Evolutionary conservation across 805 yeast species (phyloP).

Genomic region (Yarrowia deformans): DNA sequence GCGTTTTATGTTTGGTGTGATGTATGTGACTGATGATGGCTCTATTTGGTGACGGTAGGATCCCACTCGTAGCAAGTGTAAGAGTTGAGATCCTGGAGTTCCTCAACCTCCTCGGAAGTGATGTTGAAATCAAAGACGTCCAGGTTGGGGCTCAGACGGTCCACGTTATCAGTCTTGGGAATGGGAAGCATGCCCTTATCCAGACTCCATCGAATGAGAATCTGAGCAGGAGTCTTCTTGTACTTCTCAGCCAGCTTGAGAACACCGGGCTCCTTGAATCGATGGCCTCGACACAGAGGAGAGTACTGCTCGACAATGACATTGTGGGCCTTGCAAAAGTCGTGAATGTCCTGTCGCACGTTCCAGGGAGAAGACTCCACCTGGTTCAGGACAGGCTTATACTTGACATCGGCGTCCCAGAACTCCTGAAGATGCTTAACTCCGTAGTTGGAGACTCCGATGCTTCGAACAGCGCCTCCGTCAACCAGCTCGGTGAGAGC

Average conservation of each 20-base stretch:
- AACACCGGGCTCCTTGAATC: constrained; percentile 63
- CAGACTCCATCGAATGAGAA: constrained; percentile 82
- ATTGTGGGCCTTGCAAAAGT: constrained; percentile 63
- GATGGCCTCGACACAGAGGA: constrained; percentile 49
- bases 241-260: constrained; percentile 62
- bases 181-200: constrained; percentile 78
- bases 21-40: not conserved
- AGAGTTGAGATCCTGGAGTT: constrained; percentile 19
- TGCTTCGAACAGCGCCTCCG: constrained; percentile 72
- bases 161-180: constrained; percentile 78
- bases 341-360: constrained; percentile 70
- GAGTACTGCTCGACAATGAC: constrained; percentile 80
- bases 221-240: constrained; percentile 67
- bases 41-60: not conserved
- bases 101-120: constrained; percentile 58
- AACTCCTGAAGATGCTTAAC: constrained; percentile 72
- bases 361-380: constrained; percentile 93
- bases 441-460: constrained; percentile 83
- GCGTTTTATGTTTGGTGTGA: not conserved
- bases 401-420: constrained; percentile 69
- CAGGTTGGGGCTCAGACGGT: constrained; percentile 68
- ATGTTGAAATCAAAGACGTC: constrained; percentile 63
- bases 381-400: constrained; percentile 76
- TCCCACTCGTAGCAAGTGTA: constrained; percentile 28
- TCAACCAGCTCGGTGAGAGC: constrained; percentile 74